Evolutionary conservation across 2,329 filamentous ascomycete species (phyloP).

Genomic region (Neofusicoccum umdonicola): DNA sequence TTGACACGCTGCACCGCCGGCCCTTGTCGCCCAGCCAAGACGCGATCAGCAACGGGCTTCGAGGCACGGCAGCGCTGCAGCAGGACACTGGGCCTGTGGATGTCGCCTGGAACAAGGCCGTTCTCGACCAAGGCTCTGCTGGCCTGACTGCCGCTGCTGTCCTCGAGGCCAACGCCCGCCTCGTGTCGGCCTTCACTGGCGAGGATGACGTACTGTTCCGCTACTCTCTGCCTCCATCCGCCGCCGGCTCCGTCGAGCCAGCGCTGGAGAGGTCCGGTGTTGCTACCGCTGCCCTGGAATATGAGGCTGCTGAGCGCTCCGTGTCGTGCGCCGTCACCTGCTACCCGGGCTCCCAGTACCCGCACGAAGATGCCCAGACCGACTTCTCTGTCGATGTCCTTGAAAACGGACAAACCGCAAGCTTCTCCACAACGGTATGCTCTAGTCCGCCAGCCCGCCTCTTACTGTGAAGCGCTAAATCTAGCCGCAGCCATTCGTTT

Average conservation of each 20-base stretch:
- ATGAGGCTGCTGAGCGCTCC: background rate
- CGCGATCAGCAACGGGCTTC: slow-evolving; percentile 1
- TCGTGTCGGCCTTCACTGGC: slow-evolving; percentile 13
- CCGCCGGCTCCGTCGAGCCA: background rate
- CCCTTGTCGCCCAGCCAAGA: slow-evolving; percentile 4
- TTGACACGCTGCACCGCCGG: slow-evolving; percentile 16
- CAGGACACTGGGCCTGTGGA: background rate
- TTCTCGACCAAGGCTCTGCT: background rate
- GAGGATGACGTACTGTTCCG: slow-evolving; percentile 12
- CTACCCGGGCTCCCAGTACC: background rate
- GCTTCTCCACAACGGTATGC: slow-evolving; percentile 3
- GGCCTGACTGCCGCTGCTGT: background rate
- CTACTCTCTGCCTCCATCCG: slow-evolving; percentile 8
- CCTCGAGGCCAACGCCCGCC: slow-evolving; percentile 1
- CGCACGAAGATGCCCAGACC: background rate
- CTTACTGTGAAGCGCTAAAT: background rate
- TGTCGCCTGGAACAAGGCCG: background rate
- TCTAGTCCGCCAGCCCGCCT: too few species aligned
- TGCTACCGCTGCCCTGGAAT: background rate
- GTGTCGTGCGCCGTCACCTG: background rate
- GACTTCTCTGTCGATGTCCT: slow-evolving; percentile 14
- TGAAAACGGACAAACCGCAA: slow-evolving; percentile 11
- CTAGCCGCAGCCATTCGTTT: slow-evolving; percentile 5
- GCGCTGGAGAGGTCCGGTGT: background rate
- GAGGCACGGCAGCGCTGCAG: background rate